Conservation (phyloP, 169 alveolate genomes). For the Cryptosporidium sp. region DNA sequence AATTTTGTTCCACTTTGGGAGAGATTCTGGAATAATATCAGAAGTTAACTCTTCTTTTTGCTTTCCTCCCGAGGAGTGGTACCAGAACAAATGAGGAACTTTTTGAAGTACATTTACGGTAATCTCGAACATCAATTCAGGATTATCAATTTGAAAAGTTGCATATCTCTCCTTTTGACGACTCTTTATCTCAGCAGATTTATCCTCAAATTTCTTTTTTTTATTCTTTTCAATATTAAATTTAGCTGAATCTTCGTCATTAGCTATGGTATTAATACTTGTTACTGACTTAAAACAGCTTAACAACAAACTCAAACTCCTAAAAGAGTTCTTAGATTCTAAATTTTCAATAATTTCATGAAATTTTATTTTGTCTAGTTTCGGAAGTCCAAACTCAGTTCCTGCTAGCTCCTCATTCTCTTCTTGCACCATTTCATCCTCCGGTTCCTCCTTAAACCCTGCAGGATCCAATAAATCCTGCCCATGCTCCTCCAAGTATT, state of each 20-base stretch:
- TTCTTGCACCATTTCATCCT: neutral
- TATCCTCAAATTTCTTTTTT: neutral
- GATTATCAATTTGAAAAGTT: slow-evolving; percentile 47
- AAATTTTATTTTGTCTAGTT: neutral
- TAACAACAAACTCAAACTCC: slow-evolving; percentile 2
- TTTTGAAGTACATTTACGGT: neutral
- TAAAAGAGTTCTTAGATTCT: slow-evolving; percentile 3
- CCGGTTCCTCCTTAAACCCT: slow-evolving; percentile 5
- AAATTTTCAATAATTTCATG: neutral
- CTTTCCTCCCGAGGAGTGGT: slow-evolving; percentile 41
- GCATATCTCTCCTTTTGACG: neutral
- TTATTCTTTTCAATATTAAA: neutral
- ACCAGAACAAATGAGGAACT: slow-evolving; percentile 28
- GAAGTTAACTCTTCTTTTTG: neutral
- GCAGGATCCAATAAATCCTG: slow-evolving; percentile 41
- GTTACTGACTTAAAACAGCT: slow-evolving; percentile 59
- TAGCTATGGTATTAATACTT: neutral
- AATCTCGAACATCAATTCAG: slow-evolving; percentile 54
- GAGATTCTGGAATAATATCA: neutral
- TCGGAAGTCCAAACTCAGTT: slow-evolving; percentile 12
- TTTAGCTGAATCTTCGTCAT: neutral
- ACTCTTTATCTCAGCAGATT: neutral
- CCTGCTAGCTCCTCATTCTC: neutral
- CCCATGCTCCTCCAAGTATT: slow-evolving; percentile 39
- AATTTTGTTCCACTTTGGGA: slow-evolving; percentile 39